phyloP scores from a whole-genome alignment of 805 yeast genomes.

The Metschnikowia peoriensis region DNA sequence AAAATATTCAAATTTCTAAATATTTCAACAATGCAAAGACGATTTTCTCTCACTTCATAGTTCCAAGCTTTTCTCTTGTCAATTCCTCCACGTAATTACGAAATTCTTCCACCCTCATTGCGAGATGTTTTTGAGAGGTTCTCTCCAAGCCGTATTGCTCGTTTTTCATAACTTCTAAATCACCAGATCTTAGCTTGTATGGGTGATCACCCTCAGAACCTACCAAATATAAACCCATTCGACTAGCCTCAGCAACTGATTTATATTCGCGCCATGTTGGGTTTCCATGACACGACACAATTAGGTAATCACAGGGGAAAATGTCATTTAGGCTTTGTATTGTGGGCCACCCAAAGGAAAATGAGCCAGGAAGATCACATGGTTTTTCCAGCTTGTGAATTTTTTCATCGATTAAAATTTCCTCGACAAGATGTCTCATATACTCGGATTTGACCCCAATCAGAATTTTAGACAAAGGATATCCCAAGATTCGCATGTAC shows the following conservation, averaged over 20 bases:
- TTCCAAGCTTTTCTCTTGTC: background rate
- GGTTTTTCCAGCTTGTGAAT: conserved; percentile 6
- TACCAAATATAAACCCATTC: conserved; percentile 8
- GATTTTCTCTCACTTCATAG: background rate
- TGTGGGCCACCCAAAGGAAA: conserved; percentile 13
- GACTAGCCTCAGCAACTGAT: conserved; percentile 1
- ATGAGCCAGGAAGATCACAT: background rate
- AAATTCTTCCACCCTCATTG: background rate
- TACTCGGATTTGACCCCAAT: conserved; percentile 41
- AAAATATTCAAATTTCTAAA: no score
- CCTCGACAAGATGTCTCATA: conserved; percentile 43
- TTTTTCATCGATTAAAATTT: conserved; percentile 35
- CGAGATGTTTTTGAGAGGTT: background rate
- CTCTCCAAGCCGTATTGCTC: background rate
- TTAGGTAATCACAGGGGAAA: conserved; percentile 8
- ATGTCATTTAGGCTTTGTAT: conserved; percentile 3
- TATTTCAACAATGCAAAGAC: no score
- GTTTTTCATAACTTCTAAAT: conserved; percentile 2
- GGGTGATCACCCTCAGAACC: conserved; percentile 8
- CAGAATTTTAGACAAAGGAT: conserved; percentile 35
- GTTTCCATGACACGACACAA: conserved; percentile 12
- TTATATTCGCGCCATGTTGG: conserved; percentile 3
- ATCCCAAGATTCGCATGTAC: conserved; percentile 47
- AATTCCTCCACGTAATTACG: background rate
- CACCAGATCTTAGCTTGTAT: conserved; percentile 7